These are phyloP conservation scores for Oehlia diaphana DNA, from an alignment of 192 early-diverging fungal species.

Conservation along the genomic window DNA sequence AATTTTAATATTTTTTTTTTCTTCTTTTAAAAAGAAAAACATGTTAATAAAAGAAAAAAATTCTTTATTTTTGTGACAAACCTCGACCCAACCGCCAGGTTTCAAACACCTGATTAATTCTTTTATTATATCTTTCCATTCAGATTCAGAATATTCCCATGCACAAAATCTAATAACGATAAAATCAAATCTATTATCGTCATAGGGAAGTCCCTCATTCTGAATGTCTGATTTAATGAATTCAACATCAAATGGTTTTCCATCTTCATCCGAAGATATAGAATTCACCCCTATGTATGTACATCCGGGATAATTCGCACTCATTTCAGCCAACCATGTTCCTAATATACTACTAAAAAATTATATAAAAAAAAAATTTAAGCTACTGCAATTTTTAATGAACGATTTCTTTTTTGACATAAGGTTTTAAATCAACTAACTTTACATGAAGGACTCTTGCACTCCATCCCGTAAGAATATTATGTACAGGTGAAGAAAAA, in stretches of 20 bases:
- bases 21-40: not conserved
- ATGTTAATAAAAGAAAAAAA: no score
- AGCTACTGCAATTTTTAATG: not conserved
- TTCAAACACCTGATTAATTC: slow-evolving; percentile 8
- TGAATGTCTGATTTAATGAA: not conserved
- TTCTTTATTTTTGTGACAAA: not conserved
- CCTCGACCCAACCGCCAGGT: slow-evolving; percentile 19
- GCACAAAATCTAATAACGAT: not conserved
- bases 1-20: not conserved
- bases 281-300: not conserved
- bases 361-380: not conserved
- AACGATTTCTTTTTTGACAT: no score
- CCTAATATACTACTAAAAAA: not conserved
- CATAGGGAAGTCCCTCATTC: not conserved
- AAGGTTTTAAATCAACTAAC: not conserved
- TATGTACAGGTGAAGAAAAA: not conserved
- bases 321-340: slow-evolving; percentile 1
- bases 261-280: not conserved
- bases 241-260: slow-evolving; percentile 10
- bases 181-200: slow-evolving; percentile 16
- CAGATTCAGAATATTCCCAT: not conserved
- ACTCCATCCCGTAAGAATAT: not conserved
- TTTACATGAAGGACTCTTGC: not conserved
- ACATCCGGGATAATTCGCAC: not conserved
- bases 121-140: not conserved